Evolutionary conservation across 1,284 basidiomycete genomes (phyloP).

Genomic region (Irpex sp.): DNA sequence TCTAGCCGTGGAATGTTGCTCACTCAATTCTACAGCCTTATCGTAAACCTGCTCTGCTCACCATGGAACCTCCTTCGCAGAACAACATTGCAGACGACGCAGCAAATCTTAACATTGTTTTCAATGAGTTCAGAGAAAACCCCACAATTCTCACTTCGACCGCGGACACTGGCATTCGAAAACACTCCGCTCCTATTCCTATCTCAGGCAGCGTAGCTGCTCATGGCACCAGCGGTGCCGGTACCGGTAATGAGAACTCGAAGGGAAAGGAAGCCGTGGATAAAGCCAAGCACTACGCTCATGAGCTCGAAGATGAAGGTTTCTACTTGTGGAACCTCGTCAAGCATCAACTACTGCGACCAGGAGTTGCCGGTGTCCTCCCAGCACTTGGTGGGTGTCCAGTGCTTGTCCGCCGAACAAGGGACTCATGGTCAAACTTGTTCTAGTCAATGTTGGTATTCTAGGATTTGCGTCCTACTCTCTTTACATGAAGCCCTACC

Average conservation of each 20-base stretch:
- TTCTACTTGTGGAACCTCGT: conserved; percentile 51
- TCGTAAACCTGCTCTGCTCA: conserved; percentile 59
- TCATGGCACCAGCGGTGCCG: neutral
- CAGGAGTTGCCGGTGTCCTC: conserved; percentile 70
- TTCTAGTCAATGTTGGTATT: conserved; percentile 78
- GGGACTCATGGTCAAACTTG: no score
- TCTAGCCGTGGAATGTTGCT: no score
- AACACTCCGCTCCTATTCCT: conserved; percentile 14
- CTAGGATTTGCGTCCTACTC: conserved; percentile 59
- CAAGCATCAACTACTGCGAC: conserved; percentile 61
- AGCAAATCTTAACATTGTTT: conserved; percentile 51
- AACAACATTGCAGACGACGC: conserved; percentile 43
- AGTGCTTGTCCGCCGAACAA: conserved; percentile 14
- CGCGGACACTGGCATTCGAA: conserved; percentile 15
- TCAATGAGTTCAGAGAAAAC: conserved; percentile 44
- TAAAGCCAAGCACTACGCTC: conserved; percentile 30
- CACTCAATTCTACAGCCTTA: no score
- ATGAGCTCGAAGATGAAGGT: conserved; percentile 53
- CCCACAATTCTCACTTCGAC: conserved; percentile 41
- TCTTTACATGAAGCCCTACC: conserved; percentile 61
- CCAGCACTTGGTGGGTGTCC: conserved; percentile 67
- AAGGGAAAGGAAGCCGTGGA: conserved; percentile 10
- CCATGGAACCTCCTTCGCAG: conserved; percentile 42
- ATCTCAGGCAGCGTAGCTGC: conserved; percentile 11
- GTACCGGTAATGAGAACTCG: neutral